Base-by-base conservation (phyloP, 345 rosid species). In the Pugionium dolabratum region DNA sequence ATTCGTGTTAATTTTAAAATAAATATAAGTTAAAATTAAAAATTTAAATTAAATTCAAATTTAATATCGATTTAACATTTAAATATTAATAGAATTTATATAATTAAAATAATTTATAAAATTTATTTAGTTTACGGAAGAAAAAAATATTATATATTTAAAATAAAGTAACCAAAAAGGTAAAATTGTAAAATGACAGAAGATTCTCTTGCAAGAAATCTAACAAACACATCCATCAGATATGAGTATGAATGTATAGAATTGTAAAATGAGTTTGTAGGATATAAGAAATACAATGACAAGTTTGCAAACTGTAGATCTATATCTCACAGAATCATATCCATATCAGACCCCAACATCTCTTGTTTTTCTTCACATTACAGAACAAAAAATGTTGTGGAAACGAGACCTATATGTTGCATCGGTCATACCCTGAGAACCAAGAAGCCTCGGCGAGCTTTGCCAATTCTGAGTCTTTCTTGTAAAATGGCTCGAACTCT, bases 361-460 rank as follows among this genome's bases (percentile, higher is more conserved):
- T 57, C 56, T 31, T 2, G 9, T 45, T 53, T 7, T 48, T 1
- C 50, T 59, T 60, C 59, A 73, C 59, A 66, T 47, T 30, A 66
- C 67, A 73, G 61, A 46, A 32, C 26, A 29, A 5, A 27, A 6
- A 54, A 39, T 42, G 44, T 64, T 58, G 60, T 64, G 54, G 71
- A 58, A 65, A 50, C 63, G 46, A 64, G 18, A 11, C 10, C 64
- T 83, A 91, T 71, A 91, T 87, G 76, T 91, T 91, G 92, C 98
- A 91, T 7, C 95, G 80, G 62, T 91, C 98, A 61, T 91, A 89
- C 54, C 96, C 98, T 1, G 90, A 81, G 75, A 91, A 91, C 98
- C 98, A 91, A 37, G 93, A 83, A 40, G 86, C 84, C 62, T 86
- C 90, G 2, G 82, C 66, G 2, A 81, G 80, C 65, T 82, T 82